Evolutionary conservation across 306 rosid genomes (phyloP), one percentile per base, ranked within the genome.

Genomic region (Gleditsia sinensis): DNA sequence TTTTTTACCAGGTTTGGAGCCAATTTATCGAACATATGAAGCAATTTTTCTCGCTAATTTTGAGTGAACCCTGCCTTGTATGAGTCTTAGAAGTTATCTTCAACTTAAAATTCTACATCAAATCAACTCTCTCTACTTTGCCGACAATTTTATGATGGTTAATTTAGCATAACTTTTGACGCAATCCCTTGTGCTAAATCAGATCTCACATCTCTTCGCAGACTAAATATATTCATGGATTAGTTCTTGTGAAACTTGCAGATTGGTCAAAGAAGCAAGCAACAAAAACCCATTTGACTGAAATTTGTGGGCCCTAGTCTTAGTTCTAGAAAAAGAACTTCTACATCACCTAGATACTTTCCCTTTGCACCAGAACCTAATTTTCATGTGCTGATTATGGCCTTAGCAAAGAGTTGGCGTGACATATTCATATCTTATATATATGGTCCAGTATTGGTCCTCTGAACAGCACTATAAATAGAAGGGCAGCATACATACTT

Each of bases 391-490:
- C n/a, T n/a, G n/a, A 24, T 11, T 11, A 32, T 9, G 39, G 8
- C 39, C 0, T 34, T 3, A 34, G 4, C 4, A 34, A 34, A 34
- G 39, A 34, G 39, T 34, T 34, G n/a, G n/a, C n/a, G n/a, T n/a
- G n/a, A n/a, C n/a, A n/a, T n/a, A n/a, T n/a, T n/a, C n/a, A n/a
- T n/a, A n/a, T n/a, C n/a, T n/a, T n/a, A n/a, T n/a, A n/a, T n/a
- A n/a, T n/a, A 14, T 27, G 21, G 39, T 57, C 28, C 23, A 39
- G 63, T 57, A 57, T 28, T 16, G 39, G 14, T 57, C 63, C 19
- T 11, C 7, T 36, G 20, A 46, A n/a, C 6, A 65, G 28, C 59
- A 71, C 36, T 78, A 78, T 82, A 77, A 51, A 77, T 78, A 68
- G 69, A 34, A 43, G n/a, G n/a, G n/a, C n/a, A n/a, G n/a, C n/a